Evolutionary conservation across 352 stramenopile species (phyloP).

Genomic region (Blastocystis sp.): DNA sequence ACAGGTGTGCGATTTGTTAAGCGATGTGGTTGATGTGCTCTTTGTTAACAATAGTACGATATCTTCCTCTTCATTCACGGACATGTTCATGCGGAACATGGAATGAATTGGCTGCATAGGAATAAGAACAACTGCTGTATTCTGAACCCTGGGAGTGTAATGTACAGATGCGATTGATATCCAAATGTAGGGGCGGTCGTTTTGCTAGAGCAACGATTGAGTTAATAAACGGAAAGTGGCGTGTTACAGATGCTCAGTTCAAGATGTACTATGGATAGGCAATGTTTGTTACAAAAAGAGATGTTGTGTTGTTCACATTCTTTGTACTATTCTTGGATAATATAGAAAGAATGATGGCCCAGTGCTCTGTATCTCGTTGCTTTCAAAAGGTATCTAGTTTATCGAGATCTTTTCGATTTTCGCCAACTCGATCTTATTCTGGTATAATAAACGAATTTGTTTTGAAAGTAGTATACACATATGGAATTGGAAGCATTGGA

Average conservation of each 20-base stretch:
- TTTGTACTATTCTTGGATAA: background rate
- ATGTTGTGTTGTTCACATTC: background rate
- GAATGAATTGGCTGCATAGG: slow-evolving; percentile 9
- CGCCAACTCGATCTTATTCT: background rate
- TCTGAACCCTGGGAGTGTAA: slow-evolving; percentile 5
- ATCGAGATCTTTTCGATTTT: background rate
- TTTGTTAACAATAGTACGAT: slow-evolving; percentile 9
- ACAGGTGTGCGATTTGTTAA: background rate
- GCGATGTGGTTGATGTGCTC: background rate
- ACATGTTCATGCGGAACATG: background rate
- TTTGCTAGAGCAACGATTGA: background rate
- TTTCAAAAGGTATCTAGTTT: background rate
- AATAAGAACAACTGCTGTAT: background rate
- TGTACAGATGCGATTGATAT: background rate
- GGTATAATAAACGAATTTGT: background rate
- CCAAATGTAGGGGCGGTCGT: background rate
- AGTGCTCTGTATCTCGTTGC: background rate
- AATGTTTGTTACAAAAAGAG: background rate
- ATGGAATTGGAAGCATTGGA: slow-evolving; percentile 49
- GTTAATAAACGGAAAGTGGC: background rate
- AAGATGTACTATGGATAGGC: background rate
- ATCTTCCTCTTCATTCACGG: slow-evolving; percentile 22
- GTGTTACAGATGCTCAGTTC: background rate
- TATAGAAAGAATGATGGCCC: background rate
- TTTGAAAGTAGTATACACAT: slow-evolving; percentile 35